Evolutionary conservation across 805 yeast genomes (phyloP).

Genomic region (Schwanniomyces polymorphus): DNA sequence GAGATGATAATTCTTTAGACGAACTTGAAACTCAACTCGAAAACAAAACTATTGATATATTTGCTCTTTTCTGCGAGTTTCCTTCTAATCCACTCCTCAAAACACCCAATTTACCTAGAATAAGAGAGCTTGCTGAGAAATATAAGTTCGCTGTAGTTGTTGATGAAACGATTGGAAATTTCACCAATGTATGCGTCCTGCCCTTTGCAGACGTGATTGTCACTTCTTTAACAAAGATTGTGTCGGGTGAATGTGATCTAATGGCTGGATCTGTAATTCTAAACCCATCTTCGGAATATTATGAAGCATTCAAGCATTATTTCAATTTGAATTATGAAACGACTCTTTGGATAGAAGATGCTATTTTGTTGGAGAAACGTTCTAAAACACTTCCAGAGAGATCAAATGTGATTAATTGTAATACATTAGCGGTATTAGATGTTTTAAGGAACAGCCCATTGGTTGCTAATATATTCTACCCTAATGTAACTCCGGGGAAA

Average conservation of each 20-base stretch:
- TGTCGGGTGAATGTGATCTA: conserved; percentile 92
- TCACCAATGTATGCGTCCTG: conserved; percentile 76
- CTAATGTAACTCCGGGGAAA: conserved; percentile 54
- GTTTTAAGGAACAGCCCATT: conserved; percentile 51
- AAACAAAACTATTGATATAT: conserved; percentile 52
- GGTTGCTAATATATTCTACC: conserved; percentile 70
- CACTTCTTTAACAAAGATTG: conserved; percentile 86
- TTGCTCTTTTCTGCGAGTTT: conserved; percentile 85
- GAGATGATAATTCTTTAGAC: conserved; percentile 68
- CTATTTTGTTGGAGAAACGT: conserved; percentile 86
- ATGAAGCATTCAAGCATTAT: conserved; percentile 47
- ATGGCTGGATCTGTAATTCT: conserved; percentile 89
- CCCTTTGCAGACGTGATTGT: conserved; percentile 83
- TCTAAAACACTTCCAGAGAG: conserved; percentile 82
- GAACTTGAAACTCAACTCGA: conserved; percentile 63
- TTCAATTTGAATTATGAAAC: conserved; percentile 62
- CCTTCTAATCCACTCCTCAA: conserved; percentile 93
- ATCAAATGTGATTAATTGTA: conserved; percentile 55
- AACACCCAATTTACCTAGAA: conserved; percentile 72
- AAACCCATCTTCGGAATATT: conserved; percentile 62
- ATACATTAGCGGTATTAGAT: conserved; percentile 53
- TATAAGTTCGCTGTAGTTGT: conserved; percentile 78
- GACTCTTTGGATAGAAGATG: conserved; percentile 89
- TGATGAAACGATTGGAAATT: conserved; percentile 94
- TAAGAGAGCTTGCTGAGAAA: conserved; percentile 64